Evolutionary conservation across 2,329 filamentous ascomycete genomes (phyloP).

Genomic region (Alternaria solani): DNA sequence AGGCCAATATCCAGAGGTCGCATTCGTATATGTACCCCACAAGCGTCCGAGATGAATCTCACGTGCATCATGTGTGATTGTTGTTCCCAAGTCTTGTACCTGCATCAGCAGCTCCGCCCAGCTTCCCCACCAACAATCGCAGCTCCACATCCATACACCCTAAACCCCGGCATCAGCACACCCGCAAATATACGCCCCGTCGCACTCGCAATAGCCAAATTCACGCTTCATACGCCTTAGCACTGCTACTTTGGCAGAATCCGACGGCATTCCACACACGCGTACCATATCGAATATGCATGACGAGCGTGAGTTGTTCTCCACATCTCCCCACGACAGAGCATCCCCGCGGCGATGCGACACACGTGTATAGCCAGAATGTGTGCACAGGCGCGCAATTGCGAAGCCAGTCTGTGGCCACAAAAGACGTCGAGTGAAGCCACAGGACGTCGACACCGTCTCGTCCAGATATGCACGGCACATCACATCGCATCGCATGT

Average conservation of each 20-base stretch:
- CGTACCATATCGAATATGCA: slow-evolving; percentile 36
- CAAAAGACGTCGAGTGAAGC: too few relatives aligned
- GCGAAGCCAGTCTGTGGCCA: neutral
- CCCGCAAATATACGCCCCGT: neutral
- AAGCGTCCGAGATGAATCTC: neutral
- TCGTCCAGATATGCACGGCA: neutral
- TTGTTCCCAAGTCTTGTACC: neutral
- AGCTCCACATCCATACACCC: slow-evolving; percentile 16
- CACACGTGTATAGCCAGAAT: neutral
- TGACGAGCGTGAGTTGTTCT: slow-evolving; percentile 47
- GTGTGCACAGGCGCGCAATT: neutral
- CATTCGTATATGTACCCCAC: slow-evolving; percentile 8
- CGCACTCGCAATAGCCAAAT: neutral
- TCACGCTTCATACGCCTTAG: neutral
- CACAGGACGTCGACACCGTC: too few relatives aligned
- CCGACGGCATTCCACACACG: neutral
- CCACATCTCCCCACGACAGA: slow-evolving; percentile 2
- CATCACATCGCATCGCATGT: neutral
- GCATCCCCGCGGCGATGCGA: neutral
- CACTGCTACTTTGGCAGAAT: neutral
- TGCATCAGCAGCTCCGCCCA: neutral
- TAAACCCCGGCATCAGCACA: neutral
- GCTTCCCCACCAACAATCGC: slow-evolving; percentile 5
- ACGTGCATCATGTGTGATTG: neutral
- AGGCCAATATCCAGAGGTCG: neutral